Percentiles rank a stretch among this genome's conserved stretches.
Evolutionary conservation across 2,329 filamentous ascomycete genomes (phyloP).

Genomic region (Colletotrichum aenigma): DNA sequence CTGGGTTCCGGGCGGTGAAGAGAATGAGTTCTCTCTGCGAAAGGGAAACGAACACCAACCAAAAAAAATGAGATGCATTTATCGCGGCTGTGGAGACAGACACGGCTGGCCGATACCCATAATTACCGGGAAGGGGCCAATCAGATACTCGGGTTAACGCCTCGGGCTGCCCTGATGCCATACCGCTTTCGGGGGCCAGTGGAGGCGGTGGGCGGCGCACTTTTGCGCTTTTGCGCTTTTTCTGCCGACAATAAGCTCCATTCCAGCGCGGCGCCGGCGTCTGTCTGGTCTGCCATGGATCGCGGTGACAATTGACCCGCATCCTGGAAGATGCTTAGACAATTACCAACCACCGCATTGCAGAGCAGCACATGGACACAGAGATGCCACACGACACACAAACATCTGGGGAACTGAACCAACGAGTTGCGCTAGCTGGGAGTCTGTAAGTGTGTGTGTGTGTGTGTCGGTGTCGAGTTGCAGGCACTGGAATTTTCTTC

Average conservation of each 20-base stretch:
- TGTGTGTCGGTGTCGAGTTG: background rate
- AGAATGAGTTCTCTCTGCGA: background rate
- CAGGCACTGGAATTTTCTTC: background rate
- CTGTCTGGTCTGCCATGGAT: background rate
- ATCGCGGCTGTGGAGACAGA: background rate
- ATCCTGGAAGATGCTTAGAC: background rate
- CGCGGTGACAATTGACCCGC: background rate
- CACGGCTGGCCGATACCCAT: background rate
- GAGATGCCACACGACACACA: background rate
- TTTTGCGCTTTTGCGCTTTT: constrained; percentile 9
- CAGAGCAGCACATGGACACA: background rate
- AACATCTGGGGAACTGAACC: background rate
- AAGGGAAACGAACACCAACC: background rate
- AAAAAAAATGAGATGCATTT: background rate
- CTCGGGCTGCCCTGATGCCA: constrained; percentile 17
- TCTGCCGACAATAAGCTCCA: constrained; percentile 10
- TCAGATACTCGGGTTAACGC: background rate
- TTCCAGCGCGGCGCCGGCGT: background rate
- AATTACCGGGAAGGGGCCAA: background rate
- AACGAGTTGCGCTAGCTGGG: background rate
- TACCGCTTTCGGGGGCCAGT: constrained; percentile 14
- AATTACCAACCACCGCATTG: background rate
- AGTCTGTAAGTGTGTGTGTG: background rate
- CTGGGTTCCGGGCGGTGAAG: constrained; percentile 5
- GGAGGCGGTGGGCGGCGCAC: constrained; percentile 12